Evolutionary conservation across 2,329 filamentous ascomycete species (phyloP).

Genomic region (Fusarium algeriense): DNA sequence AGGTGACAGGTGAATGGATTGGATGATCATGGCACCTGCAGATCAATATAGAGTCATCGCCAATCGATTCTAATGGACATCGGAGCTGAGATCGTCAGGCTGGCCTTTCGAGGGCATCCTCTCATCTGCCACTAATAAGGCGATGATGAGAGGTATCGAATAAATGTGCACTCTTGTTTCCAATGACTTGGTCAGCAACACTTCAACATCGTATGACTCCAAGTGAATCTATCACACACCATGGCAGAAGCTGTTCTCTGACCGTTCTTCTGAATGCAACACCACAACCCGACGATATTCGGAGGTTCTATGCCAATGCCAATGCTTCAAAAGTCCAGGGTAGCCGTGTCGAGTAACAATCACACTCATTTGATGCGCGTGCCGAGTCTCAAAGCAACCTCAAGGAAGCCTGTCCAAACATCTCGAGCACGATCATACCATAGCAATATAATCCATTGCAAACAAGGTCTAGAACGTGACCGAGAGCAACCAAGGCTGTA

Average conservation of each 20-base stretch:
- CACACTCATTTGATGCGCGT: not conserved
- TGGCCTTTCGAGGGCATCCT: not conserved
- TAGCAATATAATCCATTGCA: not conserved
- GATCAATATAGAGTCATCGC: constrained; percentile 29
- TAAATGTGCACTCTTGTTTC: not conserved
- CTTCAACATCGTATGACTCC: not conserved
- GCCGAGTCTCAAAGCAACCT: too few relatives aligned
- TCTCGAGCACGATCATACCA: not conserved
- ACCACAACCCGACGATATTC: not conserved
- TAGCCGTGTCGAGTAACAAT: not conserved
- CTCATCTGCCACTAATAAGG: not conserved
- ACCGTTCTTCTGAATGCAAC: not conserved
- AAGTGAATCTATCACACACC: not conserved
- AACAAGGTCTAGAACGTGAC: not conserved
- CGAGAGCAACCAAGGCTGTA: not conserved
- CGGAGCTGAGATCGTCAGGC: not conserved
- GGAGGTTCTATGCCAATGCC: not conserved
- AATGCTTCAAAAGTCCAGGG: not conserved
- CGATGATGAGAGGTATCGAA: not conserved
- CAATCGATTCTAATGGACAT: constrained; percentile 27
- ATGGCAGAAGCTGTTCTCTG: not conserved
- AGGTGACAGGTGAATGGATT: not conserved
- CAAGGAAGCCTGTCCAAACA: too few relatives aligned
- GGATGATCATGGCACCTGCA: not conserved
- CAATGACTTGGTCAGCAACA: not conserved